phyloP scores from a whole-genome alignment of 805 yeast species.

The Candida nitratophila region DNA sequence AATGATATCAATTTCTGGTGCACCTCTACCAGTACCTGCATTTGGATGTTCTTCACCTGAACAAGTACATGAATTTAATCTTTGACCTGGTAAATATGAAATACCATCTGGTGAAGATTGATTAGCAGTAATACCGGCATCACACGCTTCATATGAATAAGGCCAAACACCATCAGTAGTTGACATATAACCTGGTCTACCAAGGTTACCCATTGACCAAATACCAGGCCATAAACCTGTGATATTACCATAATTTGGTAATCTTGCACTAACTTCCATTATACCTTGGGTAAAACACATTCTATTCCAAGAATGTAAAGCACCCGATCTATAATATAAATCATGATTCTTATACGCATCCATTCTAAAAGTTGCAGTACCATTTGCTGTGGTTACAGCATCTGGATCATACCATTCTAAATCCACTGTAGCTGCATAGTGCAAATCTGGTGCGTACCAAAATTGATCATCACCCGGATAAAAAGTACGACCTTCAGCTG shows the following conservation, averaged over 20 bases:
- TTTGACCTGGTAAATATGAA: constrained; percentile 72
- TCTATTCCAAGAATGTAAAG: constrained; percentile 86
- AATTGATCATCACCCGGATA: constrained; percentile 79
- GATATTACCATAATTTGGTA: constrained; percentile 65
- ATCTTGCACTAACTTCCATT: constrained; percentile 59
- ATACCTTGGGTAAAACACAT: constrained; percentile 73
- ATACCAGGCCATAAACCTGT: constrained; percentile 87
- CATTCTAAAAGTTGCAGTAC: constrained; percentile 54
- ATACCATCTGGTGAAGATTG: constrained; percentile 79
- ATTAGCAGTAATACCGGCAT: constrained; percentile 83
- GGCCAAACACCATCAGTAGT: constrained; percentile 88
- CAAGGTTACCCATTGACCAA: constrained; percentile 83
- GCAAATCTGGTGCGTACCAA: constrained; percentile 68
- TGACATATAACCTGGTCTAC: constrained; percentile 74
- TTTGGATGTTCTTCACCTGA: constrained; percentile 73
- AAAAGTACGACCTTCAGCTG: constrained; percentile 73
- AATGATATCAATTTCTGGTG: constrained; percentile 81
- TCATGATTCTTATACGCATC: constrained; percentile 71
- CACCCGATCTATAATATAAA: constrained; percentile 71
- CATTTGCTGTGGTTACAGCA: constrained; percentile 62
- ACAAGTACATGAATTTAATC: constrained; percentile 66
- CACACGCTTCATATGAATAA: constrained; percentile 69
- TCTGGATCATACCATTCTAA: constrained; percentile 88
- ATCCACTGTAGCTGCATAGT: constrained; percentile 75
- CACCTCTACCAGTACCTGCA: constrained; percentile 75